These are phyloP conservation scores for Triticum dicoccoides DNA, from an alignment of 176 grass and related monocot species.

Conservation along the genomic window DNA sequence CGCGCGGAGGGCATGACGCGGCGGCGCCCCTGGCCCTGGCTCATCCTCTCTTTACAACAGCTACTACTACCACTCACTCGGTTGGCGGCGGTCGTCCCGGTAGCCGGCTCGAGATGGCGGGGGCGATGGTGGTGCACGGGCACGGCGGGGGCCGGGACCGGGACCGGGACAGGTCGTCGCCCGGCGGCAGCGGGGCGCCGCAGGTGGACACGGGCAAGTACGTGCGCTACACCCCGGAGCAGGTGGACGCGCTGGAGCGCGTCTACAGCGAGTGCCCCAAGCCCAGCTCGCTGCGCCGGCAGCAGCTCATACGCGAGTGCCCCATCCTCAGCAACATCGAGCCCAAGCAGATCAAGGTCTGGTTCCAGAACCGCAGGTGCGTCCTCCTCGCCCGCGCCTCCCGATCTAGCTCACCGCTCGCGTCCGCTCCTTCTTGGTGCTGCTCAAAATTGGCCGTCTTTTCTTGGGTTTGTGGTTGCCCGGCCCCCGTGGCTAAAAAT, in stretches of 20 bases:
- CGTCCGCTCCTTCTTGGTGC: not conserved
- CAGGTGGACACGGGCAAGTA: slow-evolving; percentile 87
- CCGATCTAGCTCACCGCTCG: not conserved
- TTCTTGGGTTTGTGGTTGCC: not conserved
- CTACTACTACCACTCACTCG: not conserved
- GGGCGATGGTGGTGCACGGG: slow-evolving; percentile 32
- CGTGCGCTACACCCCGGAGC: slow-evolving; percentile 94
- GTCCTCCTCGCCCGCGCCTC: not conserved
- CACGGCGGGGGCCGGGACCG: not conserved
- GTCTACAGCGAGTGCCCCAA: slow-evolving; percentile 96
- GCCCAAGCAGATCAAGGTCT: slow-evolving; percentile 98
- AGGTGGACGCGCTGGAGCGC: slow-evolving; percentile 94
- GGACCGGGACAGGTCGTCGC: slow-evolving; percentile 41
- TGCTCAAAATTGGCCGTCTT: not conserved
- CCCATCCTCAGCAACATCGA: slow-evolving; percentile 85
- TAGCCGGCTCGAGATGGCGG: slow-evolving; percentile 50
- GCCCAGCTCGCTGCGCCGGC: slow-evolving; percentile 81
- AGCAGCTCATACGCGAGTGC: slow-evolving; percentile 88
- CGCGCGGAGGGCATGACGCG: slow-evolving; percentile 43
- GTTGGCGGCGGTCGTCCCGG: slow-evolving; percentile 16
- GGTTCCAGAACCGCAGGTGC: slow-evolving; percentile 99
- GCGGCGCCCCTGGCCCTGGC: slow-evolving; percentile 44
- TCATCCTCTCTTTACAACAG: not conserved
- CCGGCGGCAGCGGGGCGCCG: slow-evolving; percentile 45
- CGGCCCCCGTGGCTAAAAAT: not conserved